Percentiles rank a stretch among this genome's conserved stretches.
Evolutionary conservation across 441 rosid genomes (phyloP).

Genomic region (Pelargonium citronellum): DNA sequence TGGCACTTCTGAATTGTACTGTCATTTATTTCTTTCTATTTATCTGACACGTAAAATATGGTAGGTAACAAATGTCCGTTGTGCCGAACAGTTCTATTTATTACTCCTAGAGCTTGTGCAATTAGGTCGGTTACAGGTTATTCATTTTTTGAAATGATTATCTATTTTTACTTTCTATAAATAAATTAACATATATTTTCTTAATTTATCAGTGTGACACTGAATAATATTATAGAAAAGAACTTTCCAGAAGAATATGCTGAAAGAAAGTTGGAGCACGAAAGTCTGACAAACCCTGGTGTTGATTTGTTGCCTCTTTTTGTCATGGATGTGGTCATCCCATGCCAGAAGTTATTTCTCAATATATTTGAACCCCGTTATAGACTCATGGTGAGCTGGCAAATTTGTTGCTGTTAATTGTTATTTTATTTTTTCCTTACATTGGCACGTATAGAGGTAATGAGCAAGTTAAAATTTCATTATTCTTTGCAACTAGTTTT

Average conservation of each 20-base stretch:
- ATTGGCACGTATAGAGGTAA: background rate
- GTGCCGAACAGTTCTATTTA: slow-evolving; percentile 82
- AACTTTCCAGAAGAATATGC: slow-evolving; percentile 84
- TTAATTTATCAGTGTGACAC: slow-evolving; percentile 62
- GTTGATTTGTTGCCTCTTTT: slow-evolving; percentile 80
- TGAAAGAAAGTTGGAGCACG: slow-evolving; percentile 86
- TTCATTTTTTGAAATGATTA: slow-evolving; percentile 11
- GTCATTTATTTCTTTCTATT: slow-evolving; percentile 12
- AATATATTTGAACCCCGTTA: slow-evolving; percentile 94
- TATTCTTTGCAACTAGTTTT: background rate
- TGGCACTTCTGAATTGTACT: slow-evolving; percentile 13
- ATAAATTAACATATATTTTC: background rate
- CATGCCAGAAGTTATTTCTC: slow-evolving; percentile 84
- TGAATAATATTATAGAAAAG: slow-evolving; percentile 78
- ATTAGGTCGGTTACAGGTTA: slow-evolving; percentile 49
- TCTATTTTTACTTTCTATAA: background rate
- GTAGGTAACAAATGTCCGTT: slow-evolving; percentile 91
- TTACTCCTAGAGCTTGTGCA: slow-evolving; percentile 77
- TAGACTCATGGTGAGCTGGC: slow-evolving; percentile 75
- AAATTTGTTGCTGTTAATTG: slow-evolving; percentile 2
- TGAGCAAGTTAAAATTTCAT: background rate
- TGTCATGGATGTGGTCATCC: slow-evolving; percentile 85
- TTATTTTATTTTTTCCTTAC: background rate
- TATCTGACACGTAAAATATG: slow-evolving; percentile 26
- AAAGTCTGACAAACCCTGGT: slow-evolving; percentile 60